Conservation (phyloP, 495 filamentous ascomycete species). For the Aspergillus carlsbadensis region DNA sequence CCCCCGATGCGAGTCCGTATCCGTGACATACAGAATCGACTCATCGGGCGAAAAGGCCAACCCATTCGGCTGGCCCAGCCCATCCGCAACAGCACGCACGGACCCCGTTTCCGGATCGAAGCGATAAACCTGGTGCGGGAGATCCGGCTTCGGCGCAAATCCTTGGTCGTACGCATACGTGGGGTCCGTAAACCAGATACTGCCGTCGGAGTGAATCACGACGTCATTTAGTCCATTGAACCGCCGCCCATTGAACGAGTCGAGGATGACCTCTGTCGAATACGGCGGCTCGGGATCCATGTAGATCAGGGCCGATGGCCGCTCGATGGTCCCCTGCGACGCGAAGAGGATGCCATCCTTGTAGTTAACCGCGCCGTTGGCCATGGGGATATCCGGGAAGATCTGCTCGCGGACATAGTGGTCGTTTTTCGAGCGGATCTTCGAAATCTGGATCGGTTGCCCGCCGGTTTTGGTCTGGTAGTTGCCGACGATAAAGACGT, state of each 20-base stretch:
- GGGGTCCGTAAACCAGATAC: slow-evolving; percentile 65
- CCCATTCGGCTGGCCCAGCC: slow-evolving; percentile 55
- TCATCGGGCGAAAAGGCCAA: slow-evolving; percentile 58
- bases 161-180: slow-evolving; percentile 58
- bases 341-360: slow-evolving; percentile 43
- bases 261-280: slow-evolving; percentile 22
- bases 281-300: slow-evolving; percentile 36
- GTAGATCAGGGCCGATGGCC: slow-evolving; percentile 52
- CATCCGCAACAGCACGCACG: slow-evolving; percentile 54
- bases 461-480: slow-evolving; percentile 4
- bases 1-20: slow-evolving; percentile 49
- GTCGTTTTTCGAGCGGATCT: slow-evolving; percentile 21
- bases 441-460: slow-evolving; percentile 35
- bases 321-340: slow-evolving; percentile 49
- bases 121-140: slow-evolving; percentile 59
- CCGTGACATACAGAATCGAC: slow-evolving; percentile 52
- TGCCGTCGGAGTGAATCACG: slow-evolving; percentile 50
- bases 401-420: slow-evolving; percentile 24
- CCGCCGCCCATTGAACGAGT: slow-evolving; percentile 55
- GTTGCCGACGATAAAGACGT: slow-evolving; percentile 59
- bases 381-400: slow-evolving; percentile 48
- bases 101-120: slow-evolving; percentile 46
- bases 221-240: slow-evolving; percentile 64
- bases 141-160: slow-evolving; percentile 48
- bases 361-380: slow-evolving; percentile 54